A percentile compares a stretch with the other conserved stretches of the same genome.
Conservation (phyloP, 352 stramenopile species). For the Phytopythium litorale region DNA sequence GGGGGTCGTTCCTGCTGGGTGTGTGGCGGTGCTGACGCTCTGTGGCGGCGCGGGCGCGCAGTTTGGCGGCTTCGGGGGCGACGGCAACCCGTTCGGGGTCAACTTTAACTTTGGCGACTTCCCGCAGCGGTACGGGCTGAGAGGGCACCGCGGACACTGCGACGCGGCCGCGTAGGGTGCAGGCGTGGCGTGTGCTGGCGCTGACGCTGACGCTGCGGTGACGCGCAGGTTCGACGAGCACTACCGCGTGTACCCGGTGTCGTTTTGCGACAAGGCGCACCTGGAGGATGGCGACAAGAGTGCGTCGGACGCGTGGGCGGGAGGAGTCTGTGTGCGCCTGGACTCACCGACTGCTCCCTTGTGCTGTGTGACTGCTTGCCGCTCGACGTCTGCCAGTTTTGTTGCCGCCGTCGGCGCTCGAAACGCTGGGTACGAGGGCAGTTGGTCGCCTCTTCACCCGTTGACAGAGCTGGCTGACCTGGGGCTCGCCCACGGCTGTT, state of each 20-base stretch:
- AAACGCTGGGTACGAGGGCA: constrained; percentile 84
- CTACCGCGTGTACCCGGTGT: constrained; percentile 85
- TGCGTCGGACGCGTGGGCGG: constrained; percentile 12
- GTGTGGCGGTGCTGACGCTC: not conserved
- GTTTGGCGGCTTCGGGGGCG: constrained; percentile 71
- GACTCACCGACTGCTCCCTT: not conserved
- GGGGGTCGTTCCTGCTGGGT: not conserved
- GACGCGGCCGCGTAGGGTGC: too few relatives aligned
- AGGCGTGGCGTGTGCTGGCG: not conserved
- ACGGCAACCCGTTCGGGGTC: constrained; percentile 77
- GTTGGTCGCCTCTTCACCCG: not conserved
- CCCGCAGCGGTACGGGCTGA: constrained; percentile 41
- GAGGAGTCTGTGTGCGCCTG: not conserved
- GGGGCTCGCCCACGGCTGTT: constrained; percentile 9
- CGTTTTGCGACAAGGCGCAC: constrained; percentile 84
- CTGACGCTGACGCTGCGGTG: not conserved
- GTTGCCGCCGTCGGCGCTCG: constrained; percentile 96
- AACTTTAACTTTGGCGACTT: constrained; percentile 82
- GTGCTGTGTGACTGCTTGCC: not conserved
- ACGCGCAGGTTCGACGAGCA: constrained; percentile 75
- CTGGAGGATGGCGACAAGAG: constrained; percentile 89
- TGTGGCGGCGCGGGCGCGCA: constrained; percentile 10
- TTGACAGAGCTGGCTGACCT: constrained; percentile 3
- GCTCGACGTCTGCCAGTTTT: constrained; percentile 63
- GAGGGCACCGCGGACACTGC: not conserved